Base-by-base conservation (phyloP, 208 protist genomes). In the Trypanosoma congolense region DNA sequence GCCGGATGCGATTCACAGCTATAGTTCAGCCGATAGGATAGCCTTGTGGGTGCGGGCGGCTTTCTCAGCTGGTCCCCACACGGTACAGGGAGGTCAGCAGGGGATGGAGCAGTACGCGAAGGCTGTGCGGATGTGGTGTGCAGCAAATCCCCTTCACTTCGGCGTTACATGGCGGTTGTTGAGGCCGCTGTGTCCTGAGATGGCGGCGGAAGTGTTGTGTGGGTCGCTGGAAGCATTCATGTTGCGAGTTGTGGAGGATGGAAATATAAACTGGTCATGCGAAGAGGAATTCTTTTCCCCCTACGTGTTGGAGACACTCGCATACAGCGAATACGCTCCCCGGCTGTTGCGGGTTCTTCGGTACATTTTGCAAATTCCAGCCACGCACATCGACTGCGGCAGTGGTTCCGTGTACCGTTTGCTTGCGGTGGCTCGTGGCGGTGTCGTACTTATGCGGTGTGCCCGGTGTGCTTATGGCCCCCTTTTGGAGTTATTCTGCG, bases 341-440 rank as follows among this genome's bases (percentile, higher is more conserved):
- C 29, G 59, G 10, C 51, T 65, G 22, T 30, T 56, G 16, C 5
- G 18, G 1, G 19, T 58, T 29, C 59, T 65, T 43, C 60, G 2
- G 28, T 60, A n/a, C 28, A 14, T 87, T 31, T 53, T 66, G 26
- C 56, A 61, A 41, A 46, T 46, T 9, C 50, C 61, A 8, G 54
- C 71, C 21, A 48, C 64, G 12, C 47, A 53, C 40, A 65, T 72
- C 45, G 66, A n/a, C n/a, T n/a, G 58, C 4, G 45, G 65, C 14
- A 29, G 41, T 8, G 58, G 50, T 30, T 54, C 43, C 12, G 49
- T 38, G 22, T 61, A 55, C 22, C 47, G 75, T 26, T 54, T 83
- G 38, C 61, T 35, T 41, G 48, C 56, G 21, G 45, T 81, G 22
- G 65, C 75, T 4, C 61, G 47, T 28, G 66, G 66, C 19, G 75